Evolutionary conservation across 345 rosid genomes (phyloP).

Genomic region (Hevea brasiliensis): DNA sequence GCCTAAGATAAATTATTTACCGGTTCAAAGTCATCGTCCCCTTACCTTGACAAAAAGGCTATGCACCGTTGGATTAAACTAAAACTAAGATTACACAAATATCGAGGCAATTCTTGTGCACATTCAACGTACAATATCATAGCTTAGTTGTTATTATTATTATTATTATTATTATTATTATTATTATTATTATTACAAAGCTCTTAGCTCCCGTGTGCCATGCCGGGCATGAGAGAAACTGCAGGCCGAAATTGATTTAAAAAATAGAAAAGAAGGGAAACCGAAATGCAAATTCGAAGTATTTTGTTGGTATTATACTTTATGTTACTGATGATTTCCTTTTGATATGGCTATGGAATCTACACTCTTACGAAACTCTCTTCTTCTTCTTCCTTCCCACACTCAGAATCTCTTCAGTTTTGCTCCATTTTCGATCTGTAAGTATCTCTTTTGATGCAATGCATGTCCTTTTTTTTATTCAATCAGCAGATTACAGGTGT

Average conservation of each 20-base stretch:
- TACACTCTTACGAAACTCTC: background rate
- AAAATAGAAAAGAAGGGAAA: background rate
- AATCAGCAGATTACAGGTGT: background rate
- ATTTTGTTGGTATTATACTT: constrained; percentile 1
- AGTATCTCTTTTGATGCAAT: constrained; percentile 13
- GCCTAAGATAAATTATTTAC: no score
- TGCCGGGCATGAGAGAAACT: constrained; percentile 19
- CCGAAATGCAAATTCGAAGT: constrained; percentile 8
- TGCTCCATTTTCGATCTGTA: constrained; percentile 42
- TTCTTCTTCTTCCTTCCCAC: constrained; percentile 10
- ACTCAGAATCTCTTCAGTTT: background rate
- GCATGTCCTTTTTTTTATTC: background rate
- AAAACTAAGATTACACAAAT: background rate
- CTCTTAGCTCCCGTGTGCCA: background rate
- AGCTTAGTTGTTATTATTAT: background rate
- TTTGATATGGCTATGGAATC: constrained; percentile 27
- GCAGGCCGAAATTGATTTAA: constrained; percentile 16
- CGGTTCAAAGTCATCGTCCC: no score
- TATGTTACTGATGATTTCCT: background rate
- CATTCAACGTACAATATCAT: background rate
- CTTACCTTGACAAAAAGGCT: no score
- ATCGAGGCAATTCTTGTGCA: background rate
- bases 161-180: background rate
- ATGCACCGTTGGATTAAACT: background rate
- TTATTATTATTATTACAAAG: background rate